Evolutionary conservation across 257 asterid species (phyloP), one percentile per base, ranked within the genome.

Genomic region (Nicotiana paniculata): DNA sequence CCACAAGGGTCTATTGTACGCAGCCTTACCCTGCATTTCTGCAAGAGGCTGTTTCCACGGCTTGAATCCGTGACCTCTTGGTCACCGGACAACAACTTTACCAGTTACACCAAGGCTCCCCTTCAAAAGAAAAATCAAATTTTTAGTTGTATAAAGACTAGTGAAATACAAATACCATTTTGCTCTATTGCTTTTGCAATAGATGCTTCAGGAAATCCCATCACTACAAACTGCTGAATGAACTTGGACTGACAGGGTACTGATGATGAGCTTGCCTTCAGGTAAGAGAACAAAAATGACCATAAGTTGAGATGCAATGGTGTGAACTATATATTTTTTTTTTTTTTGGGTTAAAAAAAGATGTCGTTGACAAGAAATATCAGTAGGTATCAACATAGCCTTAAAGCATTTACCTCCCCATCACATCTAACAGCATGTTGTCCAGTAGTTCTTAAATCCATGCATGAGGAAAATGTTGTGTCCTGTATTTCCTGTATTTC

Each of bases 131-230:
- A 53, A 65, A 74, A 46, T 37, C 43, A 21, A 55, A 48, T 3
- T 48, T 33, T 84, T 28, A 9, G 51, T 9, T 18, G 66, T 26
- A 53, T n/a, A 78, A 79, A 32, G 35, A 53, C 62, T 16, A 6
- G 16, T 39, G 3, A 33, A 4, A 16, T 43, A 37, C 54, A 80
- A 69, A 55, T 87, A 87, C 88, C 90, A 77, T 61, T 85, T 81
- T 85, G 88, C 65, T 83, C 80, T 4, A 87, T 83, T 55, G 86
- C 90, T 83, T 81, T 87, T 32, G 28, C 16, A 26, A 87, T 86
- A 78, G 85, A 83, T 69, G 79, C 83, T n/a, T 85, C 86, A 10
- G 88, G 28, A 83, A 85, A 87, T 9, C 90, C 90, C 90, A 87
- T 87, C 3, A 46, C 65, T 13, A 83, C 62, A 30, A 84, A 85